Conservation (phyloP, 1,139 yeast genomes). For the Yamadazyma aaseri region DNA sequence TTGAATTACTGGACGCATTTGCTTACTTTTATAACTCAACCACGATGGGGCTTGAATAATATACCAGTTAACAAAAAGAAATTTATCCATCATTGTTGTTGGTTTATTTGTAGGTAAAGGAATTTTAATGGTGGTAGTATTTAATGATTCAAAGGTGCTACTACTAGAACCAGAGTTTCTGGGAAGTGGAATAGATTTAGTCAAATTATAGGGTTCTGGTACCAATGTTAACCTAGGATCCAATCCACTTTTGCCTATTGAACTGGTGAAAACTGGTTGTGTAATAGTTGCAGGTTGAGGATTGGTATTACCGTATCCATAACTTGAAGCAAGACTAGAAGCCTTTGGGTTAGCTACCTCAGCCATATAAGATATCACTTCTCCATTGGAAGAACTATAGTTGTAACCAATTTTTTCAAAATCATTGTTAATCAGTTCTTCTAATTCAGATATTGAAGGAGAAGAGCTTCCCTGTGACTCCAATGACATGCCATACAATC, state of each 20-base stretch:
- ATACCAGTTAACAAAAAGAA: slow-evolving; percentile 86
- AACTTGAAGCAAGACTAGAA: slow-evolving; percentile 16
- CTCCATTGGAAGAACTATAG: slow-evolving; percentile 61
- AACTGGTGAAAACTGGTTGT: slow-evolving; percentile 69
- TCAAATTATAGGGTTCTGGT: slow-evolving; percentile 56
- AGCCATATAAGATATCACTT: slow-evolving; percentile 47
- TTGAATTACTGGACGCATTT: slow-evolving; percentile 26
- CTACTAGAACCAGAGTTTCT: slow-evolving; percentile 26
- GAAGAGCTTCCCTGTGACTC: slow-evolving; percentile 18
- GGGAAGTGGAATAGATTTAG: slow-evolving; percentile 59
- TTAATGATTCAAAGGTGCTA: slow-evolving; percentile 48
- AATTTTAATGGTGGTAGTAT: slow-evolving; percentile 46
- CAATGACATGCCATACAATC: slow-evolving; percentile 32
- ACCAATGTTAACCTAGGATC: slow-evolving; percentile 65
- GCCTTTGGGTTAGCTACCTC: slow-evolving; percentile 26
- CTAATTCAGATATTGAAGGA: slow-evolving; percentile 25
- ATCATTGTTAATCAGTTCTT: slow-evolving; percentile 44
- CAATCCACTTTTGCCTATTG: slow-evolving; percentile 59
- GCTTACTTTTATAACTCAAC: slow-evolving; percentile 55
- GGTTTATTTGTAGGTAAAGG: slow-evolving; percentile 61
- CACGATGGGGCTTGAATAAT: slow-evolving; percentile 80
- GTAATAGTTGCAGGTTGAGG: slow-evolving; percentile 27
- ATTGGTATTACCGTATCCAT: slow-evolving; percentile 22
- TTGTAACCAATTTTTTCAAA: slow-evolving; percentile 65
- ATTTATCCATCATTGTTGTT: slow-evolving; percentile 65